Evolutionary conservation across 345 rosid species (phyloP).

Genomic region (Eucalyptus melliodora): DNA sequence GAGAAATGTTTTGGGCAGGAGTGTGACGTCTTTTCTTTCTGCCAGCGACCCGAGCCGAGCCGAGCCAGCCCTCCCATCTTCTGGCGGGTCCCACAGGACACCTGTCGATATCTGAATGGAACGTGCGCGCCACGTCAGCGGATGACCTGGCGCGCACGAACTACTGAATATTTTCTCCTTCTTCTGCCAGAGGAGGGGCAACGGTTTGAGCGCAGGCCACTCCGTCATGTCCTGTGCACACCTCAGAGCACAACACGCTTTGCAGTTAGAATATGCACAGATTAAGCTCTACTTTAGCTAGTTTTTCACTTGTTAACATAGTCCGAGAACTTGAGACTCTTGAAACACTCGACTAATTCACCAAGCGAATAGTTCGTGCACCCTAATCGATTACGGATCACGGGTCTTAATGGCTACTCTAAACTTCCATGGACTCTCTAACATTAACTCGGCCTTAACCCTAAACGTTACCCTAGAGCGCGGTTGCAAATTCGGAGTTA

Average conservation of each 20-base stretch:
- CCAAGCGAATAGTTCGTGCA: not conserved
- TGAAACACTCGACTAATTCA: not conserved
- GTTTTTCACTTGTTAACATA: not conserved
- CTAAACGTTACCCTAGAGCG: not conserved
- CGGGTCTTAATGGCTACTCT: not conserved
- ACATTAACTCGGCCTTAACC: not conserved
- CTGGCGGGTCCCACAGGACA: too few relatives aligned
- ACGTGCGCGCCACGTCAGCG: too few relatives aligned
- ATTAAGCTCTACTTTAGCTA: not conserved
- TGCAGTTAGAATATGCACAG: not conserved
- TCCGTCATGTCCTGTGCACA: slow-evolving; percentile 32
- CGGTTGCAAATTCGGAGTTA: not conserved
- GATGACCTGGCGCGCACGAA: too few relatives aligned
- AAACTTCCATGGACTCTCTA: not conserved
- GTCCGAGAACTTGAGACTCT: not conserved
- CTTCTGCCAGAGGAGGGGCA: slow-evolving; percentile 90
- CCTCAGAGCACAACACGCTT: not conserved
- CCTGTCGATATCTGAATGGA: too few relatives aligned
- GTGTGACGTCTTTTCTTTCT: too few relatives aligned
- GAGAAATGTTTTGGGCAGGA: too few relatives aligned
- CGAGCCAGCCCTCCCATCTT: too few relatives aligned
- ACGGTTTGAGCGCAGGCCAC: slow-evolving; percentile 56
- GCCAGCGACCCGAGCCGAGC: too few relatives aligned
- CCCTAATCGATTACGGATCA: not conserved
- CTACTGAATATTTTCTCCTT: not conserved